These are phyloP conservation scores for Macadamia integrifolia DNA, from an alignment of 164 flowering plant genomes.

Conservation along the genomic window DNA sequence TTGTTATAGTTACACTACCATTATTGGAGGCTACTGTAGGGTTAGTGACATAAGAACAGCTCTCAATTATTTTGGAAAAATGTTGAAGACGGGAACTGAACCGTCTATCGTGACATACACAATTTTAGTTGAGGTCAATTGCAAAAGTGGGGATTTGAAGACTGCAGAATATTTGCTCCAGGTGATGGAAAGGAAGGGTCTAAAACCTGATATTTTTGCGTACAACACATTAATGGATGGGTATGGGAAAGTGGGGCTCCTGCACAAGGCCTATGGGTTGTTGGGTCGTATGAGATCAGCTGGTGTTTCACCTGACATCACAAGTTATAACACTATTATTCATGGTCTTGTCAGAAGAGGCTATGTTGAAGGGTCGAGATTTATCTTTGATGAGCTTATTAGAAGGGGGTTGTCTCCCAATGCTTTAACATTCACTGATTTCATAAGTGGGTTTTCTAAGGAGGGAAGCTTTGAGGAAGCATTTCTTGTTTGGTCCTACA, in stretches of 20 bases:
- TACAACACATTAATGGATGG: constrained; percentile 44
- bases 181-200: constrained; percentile 26
- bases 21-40: constrained; percentile 45
- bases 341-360: constrained; percentile 37
- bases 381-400: constrained; percentile 35
- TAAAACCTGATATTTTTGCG: constrained; percentile 32
- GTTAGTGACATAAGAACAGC: constrained; percentile 18
- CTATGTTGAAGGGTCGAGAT: constrained; percentile 29
- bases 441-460: constrained; percentile 27
- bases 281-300: constrained; percentile 28
- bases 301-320: constrained; percentile 31
- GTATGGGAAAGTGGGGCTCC: constrained; percentile 29
- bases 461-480: constrained; percentile 40
- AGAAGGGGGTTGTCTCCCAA: constrained; percentile 38
- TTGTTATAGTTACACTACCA: constrained; percentile 37
- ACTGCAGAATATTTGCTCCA: constrained; percentile 32
- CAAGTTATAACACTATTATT: constrained; percentile 40
- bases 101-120: constrained; percentile 41
- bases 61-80: constrained; percentile 29
- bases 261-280: constrained; percentile 39
- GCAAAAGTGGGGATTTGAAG: constrained; percentile 32
- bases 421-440: constrained; percentile 32
- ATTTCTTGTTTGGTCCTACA: constrained; percentile 37
- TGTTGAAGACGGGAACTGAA: constrained; percentile 40
- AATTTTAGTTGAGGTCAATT: constrained; percentile 26